Evolutionary conservation across 1,284 basidiomycete genomes (phyloP).

Genomic region (Ganoderma leucocontextum): DNA sequence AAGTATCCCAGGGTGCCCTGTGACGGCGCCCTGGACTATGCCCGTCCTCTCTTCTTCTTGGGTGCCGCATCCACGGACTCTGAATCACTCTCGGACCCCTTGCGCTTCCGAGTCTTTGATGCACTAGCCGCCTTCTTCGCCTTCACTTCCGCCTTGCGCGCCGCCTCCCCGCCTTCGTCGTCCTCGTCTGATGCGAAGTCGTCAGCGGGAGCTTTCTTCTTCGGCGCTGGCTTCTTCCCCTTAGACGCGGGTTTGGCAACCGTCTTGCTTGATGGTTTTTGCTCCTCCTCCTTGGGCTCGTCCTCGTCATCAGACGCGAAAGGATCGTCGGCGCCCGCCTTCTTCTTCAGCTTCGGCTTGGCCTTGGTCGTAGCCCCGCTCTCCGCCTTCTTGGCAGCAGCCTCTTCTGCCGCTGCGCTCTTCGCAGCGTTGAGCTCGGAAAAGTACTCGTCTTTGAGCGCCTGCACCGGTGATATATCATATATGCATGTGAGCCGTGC

Average conservation of each 20-base stretch:
- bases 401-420: constrained; percentile 36
- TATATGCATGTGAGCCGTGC: neutral
- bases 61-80: constrained; percentile 42
- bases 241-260: constrained; percentile 38
- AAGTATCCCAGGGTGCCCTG: neutral
- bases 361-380: constrained; percentile 34
- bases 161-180: constrained; percentile 30
- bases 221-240: constrained; percentile 29
- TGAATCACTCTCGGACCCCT: constrained; percentile 33
- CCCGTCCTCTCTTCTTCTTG: constrained; percentile 33
- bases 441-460: constrained; percentile 66
- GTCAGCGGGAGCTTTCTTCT: constrained; percentile 25
- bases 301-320: constrained; percentile 60
- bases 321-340: constrained; percentile 48
- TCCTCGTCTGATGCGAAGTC: constrained; percentile 36
- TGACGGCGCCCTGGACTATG: constrained; percentile 6
- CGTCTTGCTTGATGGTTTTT: constrained; percentile 29
- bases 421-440: constrained; percentile 48
- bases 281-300: constrained; percentile 39
- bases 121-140: constrained; percentile 24
- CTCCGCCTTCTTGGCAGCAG: constrained; percentile 30
- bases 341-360: constrained; percentile 56
- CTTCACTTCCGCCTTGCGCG: constrained; percentile 30
- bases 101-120: constrained; percentile 23
- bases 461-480: constrained; percentile 45